Base-by-base conservation (phyloP, 805 yeast species). In the Ogataea paraovalis region DNA sequence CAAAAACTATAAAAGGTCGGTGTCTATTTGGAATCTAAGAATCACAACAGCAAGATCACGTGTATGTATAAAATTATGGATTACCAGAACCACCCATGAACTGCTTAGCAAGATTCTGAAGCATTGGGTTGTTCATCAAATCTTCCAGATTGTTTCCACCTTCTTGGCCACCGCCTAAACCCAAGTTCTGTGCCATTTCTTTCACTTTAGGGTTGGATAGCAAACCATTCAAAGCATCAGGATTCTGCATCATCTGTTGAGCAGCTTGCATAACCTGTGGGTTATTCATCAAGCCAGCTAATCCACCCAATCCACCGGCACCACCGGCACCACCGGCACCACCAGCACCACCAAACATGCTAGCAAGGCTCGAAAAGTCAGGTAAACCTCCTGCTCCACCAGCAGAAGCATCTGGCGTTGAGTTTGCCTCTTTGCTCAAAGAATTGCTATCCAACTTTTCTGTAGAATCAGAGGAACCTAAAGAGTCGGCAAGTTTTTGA, bases 221-320 rank as follows among this genome's bases (percentile, higher is more conserved):
- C 63, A 91, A 69, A 42, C 81, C 80, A 51, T 71, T 73, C 74
- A 90, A 69, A 42, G 94, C 88, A 32, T 71, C 76, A 33, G 97
- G 97, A 64, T 90, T 82, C 45, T 81, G 79, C 96, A 89, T 87
- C 81, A 89, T 74, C 61, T 79, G 78, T 68, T 86, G 91, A 39
- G 96, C 96, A 65, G 90, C 90, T 67, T 84, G 86, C 85, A 85
- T 85, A 51, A 92, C 67, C 68, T 84, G 92, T n/a, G 99, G 99
- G 68, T 91, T 90, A 68, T 78, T 82, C 83, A 91, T 76, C 71
- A 91, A 66, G 27, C 82, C 82, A 42, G 80, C 73, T 47, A 89
- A 72, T 54, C 79, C 75, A 56, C 88, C 83, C 74, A 82, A 78
- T 20, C 90, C 91, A 39, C 91, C 92, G 32, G 78, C 78, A 46